Percentiles rank a stretch among this genome's conserved stretches.
phyloP scores from a whole-genome alignment of 2,329 filamentous ascomycete genomes.

The Diaporthe velutina region DNA sequence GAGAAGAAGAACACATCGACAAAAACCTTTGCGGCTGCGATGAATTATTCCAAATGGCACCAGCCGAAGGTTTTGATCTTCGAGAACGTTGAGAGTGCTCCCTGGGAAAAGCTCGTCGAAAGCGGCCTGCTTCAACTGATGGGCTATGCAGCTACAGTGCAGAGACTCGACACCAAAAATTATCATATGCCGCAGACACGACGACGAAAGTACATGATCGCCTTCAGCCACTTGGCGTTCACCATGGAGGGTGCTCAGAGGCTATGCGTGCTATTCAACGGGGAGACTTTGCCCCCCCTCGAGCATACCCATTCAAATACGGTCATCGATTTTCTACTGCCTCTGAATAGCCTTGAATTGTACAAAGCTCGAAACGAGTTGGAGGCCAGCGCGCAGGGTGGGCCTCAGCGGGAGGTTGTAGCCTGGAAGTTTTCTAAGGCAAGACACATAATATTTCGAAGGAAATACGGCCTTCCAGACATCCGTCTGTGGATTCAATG shows the following conservation, averaged over 20 bases:
- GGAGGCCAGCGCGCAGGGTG: conserved; percentile 50
- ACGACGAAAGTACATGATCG: conserved; percentile 70
- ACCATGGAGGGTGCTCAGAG: conserved; percentile 41
- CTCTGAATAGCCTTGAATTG: conserved; percentile 66
- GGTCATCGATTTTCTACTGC: conserved; percentile 71
- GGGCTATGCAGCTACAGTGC: conserved; percentile 66
- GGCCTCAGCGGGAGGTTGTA: conserved; percentile 47
- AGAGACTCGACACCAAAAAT: conserved; percentile 75
- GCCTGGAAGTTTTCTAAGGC: conserved; percentile 70
- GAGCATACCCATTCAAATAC: conserved; percentile 72
- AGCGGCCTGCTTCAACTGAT: conserved; percentile 56
- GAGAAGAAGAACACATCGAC: conserved; percentile 38
- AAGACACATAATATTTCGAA: conserved; percentile 64
- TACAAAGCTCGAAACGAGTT: conserved; percentile 63
- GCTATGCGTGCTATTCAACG: conserved; percentile 57
- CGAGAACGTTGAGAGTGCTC: conserved; percentile 76
- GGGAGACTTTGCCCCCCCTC: conserved; percentile 57
- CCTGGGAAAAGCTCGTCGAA: conserved; percentile 67
- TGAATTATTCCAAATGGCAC: conserved; percentile 51
- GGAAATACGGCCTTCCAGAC: conserved; percentile 62
- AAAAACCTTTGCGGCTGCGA: conserved; percentile 44
- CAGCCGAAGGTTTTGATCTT: conserved; percentile 75
- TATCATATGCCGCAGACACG: conserved; percentile 82
- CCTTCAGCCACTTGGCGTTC: conserved; percentile 58
- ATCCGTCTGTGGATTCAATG: conserved; percentile 46